Percentiles rank a stretch among this genome's conserved stretches.
Conservation (phyloP, 1,284 basidiomycete genomes). For the Ganoderma lingzhi region DNA sequence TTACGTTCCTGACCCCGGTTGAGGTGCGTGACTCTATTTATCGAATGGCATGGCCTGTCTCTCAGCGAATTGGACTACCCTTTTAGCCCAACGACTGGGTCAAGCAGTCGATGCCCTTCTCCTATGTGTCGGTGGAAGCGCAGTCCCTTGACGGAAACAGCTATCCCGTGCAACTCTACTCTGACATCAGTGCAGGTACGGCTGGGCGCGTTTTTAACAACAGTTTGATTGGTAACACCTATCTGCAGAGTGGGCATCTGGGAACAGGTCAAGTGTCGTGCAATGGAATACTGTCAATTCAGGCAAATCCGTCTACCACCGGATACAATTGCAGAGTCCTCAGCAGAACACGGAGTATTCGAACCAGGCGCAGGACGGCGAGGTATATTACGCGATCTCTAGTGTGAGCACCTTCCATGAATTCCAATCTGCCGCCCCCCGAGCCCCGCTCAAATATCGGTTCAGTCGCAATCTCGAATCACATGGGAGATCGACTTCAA, state of each 20-base stretch:
- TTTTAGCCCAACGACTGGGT: slow-evolving; percentile 42
- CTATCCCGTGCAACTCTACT: slow-evolving; percentile 45
- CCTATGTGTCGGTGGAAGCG: slow-evolving; percentile 43
- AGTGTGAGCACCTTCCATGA: slow-evolving; percentile 13
- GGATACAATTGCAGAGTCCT: slow-evolving; percentile 30
- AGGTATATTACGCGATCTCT: slow-evolving; percentile 33
- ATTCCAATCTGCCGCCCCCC: background rate
- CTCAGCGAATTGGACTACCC: background rate
- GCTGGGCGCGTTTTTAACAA: background rate
- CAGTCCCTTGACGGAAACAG: slow-evolving; percentile 39
- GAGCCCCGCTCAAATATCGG: background rate
- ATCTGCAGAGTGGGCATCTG: slow-evolving; percentile 33
- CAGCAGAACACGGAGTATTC: slow-evolving; percentile 24
- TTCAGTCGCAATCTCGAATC: slow-evolving; percentile 22
- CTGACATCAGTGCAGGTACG: slow-evolving; percentile 44
- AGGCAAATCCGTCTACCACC: slow-evolving; percentile 28
- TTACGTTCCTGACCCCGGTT: slow-evolving; percentile 35
- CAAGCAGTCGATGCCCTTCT: slow-evolving; percentile 44
- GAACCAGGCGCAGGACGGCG: slow-evolving; percentile 36
- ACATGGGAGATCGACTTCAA: slow-evolving; percentile 32
- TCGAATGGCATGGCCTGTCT: background rate
- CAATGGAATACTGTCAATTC: slow-evolving; percentile 27
- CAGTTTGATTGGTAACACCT: background rate
- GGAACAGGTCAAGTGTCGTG: slow-evolving; percentile 23
- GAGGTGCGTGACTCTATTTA: slow-evolving; percentile 27